Evolutionary conservation across 78 protist genomes (phyloP).

Genomic region (Tieghemostelium lacteum): DNA sequence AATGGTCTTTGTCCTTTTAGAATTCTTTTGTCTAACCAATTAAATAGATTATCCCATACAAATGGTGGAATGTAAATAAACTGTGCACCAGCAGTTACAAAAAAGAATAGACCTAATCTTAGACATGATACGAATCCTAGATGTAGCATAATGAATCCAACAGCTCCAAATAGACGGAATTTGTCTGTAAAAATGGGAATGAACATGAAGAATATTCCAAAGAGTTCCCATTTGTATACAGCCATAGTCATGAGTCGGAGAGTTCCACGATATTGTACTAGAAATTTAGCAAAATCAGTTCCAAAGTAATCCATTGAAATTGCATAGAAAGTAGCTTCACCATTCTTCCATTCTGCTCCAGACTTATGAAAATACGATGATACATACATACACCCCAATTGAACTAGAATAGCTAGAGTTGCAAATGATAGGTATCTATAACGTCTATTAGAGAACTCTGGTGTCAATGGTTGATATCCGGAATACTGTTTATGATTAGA

Average conservation of each 20-base stretch:
- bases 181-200: conserved; percentile 46
- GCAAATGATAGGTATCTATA: conserved; percentile 48
- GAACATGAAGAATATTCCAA: conserved; percentile 29
- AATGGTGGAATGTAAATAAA: conserved; percentile 34
- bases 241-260: conserved; percentile 48
- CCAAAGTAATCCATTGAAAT: conserved; percentile 32
- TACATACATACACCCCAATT: conserved; percentile 57
- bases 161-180: conserved; percentile 48
- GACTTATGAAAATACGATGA: conserved; percentile 44
- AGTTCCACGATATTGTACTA: conserved; percentile 17
- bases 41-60: conserved; percentile 36
- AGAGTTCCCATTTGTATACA: conserved; percentile 61
- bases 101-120: conserved; percentile 61
- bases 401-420: conserved; percentile 9
- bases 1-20: conserved; percentile 42
- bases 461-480: too few species aligned
- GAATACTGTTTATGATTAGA: too few species aligned
- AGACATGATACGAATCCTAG: conserved; percentile 46
- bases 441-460: not conserved
- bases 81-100: conserved; percentile 60
- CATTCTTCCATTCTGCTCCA: conserved; percentile 64
- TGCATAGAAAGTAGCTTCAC: conserved; percentile 74
- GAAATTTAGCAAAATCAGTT: conserved; percentile 36
- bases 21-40: conserved; percentile 18
- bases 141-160: conserved; percentile 52